Evolutionary conservation across 441 rosid species (phyloP), one percentile per base, ranked within the genome.

Genomic region (Erysimum pusillum): DNA sequence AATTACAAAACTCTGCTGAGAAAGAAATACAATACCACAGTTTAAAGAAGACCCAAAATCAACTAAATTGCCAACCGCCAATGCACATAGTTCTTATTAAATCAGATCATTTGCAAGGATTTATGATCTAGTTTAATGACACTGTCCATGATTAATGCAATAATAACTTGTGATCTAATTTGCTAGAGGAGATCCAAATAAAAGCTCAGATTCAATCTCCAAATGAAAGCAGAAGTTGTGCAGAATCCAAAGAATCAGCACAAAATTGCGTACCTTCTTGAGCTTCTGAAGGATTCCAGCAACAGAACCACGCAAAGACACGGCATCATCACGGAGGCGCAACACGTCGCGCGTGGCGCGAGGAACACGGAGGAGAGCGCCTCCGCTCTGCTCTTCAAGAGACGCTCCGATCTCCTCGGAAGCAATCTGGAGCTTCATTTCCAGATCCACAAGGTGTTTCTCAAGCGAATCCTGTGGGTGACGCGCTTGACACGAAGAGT

Each of bases 351-450:
- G 97, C 0, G 97, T 87, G 72, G 97, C 97, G 13, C 98, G 97
- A 5, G 99, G 99, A 42, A 93, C 94, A 64, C 99, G 99, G 79
- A 93, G 94, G 77, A 96, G 89, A 36, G 97, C 85, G 7, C 92
- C 78, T 62, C 90, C 83, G 82, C 97, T 93, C 84, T 91, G 99
- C 71, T 96, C 99, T 85, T 96, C 96, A 28, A 96, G 97, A 32
- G 97, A 89, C 52, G 92, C 88, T 34, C 96, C 88, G 81, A 96
- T 96, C 89, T 96, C 99, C 86, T 96, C 99, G 57, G 98, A 91
- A 18, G 89, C 86, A 86, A 93, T 93, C 88, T 96, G 99, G 56
- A 96, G 97, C 97, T 96, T 96, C 99, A 93, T 93, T 66, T 96
- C 99, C 77, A 96, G 93, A 90, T 96, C 99, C 76, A 89, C 91